These are phyloP conservation scores for Ceratocystis cacaofunesta DNA, from an alignment of 2,329 filamentous ascomycete species.

Conservation along the genomic window DNA sequence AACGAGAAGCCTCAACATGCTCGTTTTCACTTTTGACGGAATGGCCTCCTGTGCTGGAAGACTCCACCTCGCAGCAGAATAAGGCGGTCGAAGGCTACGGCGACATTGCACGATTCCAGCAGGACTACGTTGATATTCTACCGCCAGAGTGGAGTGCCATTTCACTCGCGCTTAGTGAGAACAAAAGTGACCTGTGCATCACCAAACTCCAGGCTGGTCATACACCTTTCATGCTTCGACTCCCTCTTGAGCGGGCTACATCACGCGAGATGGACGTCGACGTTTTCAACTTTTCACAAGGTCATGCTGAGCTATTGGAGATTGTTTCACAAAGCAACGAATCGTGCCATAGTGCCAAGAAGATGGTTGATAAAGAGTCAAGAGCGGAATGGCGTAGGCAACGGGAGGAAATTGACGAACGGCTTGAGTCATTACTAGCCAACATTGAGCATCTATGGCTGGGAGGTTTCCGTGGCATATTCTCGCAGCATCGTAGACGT, in stretches of 20 bases:
- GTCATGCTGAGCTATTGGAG: constrained; percentile 62
- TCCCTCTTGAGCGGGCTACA: constrained; percentile 71
- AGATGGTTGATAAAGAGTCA: constrained; percentile 58
- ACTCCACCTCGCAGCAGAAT: constrained; percentile 15
- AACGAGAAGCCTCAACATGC: constrained; percentile 37
- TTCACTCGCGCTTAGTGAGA: constrained; percentile 71
- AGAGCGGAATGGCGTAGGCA: constrained; percentile 83
- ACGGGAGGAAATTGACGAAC: constrained; percentile 61
- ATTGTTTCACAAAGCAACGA: constrained; percentile 72
- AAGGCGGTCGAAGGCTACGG: constrained; percentile 32
- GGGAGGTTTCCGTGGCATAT: constrained; percentile 87
- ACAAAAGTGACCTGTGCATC: constrained; percentile 69
- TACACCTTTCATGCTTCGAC: constrained; percentile 69
- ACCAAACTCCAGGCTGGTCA: constrained; percentile 66
- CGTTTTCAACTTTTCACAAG: constrained; percentile 64
- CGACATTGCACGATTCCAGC: constrained; percentile 53
- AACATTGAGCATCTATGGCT: constrained; percentile 91
- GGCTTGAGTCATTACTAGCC: constrained; percentile 61
- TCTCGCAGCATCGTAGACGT: constrained; percentile 55
- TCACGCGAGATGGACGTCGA: constrained; percentile 55
- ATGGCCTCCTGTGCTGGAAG: constrained; percentile 17
- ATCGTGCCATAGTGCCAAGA: constrained; percentile 58
- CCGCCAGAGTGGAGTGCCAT: constrained; percentile 72
- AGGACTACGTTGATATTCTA: constrained; percentile 71
- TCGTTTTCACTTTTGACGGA: constrained; percentile 21